These are phyloP conservation scores for Rhodotorula graminis DNA, from an alignment of 768 basidiomycete species.

Conservation along the genomic window DNA sequence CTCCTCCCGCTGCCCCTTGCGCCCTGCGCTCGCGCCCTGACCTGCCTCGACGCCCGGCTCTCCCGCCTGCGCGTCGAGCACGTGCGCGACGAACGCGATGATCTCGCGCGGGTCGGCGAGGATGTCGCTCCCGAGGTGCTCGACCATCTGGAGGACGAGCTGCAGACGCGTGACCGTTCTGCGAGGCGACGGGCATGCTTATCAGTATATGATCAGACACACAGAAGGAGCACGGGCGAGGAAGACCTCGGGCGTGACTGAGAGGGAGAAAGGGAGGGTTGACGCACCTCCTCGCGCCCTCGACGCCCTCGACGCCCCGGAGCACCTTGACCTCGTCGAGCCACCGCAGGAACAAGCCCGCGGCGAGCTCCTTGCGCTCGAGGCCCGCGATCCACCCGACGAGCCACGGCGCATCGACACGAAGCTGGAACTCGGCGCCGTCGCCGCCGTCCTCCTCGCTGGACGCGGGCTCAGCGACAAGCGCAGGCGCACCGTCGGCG, in stretches of 20 bases:
- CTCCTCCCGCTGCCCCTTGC: constrained; percentile 3
- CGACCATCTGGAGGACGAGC: constrained; percentile 74
- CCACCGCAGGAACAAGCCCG: constrained; percentile 66
- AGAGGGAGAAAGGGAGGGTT: too few species aligned
- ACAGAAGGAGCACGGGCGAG: too few species aligned
- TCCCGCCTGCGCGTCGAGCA: constrained; percentile 53
- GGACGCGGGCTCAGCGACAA: too few species aligned
- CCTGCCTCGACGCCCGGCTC: not conserved
- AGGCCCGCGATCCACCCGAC: constrained; percentile 62
- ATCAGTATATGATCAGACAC: too few species aligned
- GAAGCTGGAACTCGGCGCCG: not conserved
- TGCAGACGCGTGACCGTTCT: constrained; percentile 69
- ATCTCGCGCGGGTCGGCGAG: constrained; percentile 65
- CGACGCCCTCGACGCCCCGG: constrained; percentile 48
- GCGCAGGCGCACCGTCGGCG: constrained; percentile 44
- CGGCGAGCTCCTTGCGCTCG: constrained; percentile 64
- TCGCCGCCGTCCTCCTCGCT: not conserved
- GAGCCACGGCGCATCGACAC: constrained; percentile 62
- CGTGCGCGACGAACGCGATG: constrained; percentile 75
- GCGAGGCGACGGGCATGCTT: too few species aligned
- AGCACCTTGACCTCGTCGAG: constrained; percentile 64
- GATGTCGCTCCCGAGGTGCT: constrained; percentile 60
- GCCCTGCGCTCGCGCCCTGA: not conserved
- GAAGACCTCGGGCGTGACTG: not conserved
- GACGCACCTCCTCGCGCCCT: constrained; percentile 53